Conservation (phyloP, 306 rosid genomes). For the Begonia fuchsioides region DNA sequence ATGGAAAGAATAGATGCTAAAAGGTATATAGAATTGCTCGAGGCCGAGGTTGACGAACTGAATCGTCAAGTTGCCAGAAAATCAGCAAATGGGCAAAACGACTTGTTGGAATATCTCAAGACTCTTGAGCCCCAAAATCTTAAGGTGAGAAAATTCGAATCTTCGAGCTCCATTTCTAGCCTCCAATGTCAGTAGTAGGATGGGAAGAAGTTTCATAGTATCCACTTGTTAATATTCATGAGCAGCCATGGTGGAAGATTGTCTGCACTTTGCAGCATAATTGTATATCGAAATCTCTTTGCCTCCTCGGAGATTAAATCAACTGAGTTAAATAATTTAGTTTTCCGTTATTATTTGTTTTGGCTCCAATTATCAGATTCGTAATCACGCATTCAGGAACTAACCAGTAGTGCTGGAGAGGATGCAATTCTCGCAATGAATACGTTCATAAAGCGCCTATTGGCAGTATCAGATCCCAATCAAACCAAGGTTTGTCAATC, state of each 20-base stretch:
- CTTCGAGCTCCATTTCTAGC: not conserved
- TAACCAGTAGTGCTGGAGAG: conserved; percentile 91
- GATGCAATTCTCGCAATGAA: conserved; percentile 91
- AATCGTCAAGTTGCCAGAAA: conserved; percentile 82
- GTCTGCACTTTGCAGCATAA: no score
- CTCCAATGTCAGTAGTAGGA: not conserved
- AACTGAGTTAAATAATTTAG: no score
- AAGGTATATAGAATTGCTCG: conserved; percentile 89
- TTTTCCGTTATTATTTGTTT: no score
- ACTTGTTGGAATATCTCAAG: conserved; percentile 78
- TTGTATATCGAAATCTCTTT: no score
- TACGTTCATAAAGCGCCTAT: conserved; percentile 84
- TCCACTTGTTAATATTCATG: no score
- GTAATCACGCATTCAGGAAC: conserved; percentile 31
- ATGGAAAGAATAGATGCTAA: conserved; percentile 78
- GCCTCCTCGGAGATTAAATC: no score
- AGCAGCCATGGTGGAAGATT: no score
- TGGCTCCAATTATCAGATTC: no score
- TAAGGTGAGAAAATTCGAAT: conserved; percentile 33
- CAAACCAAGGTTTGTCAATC: conserved; percentile 66
- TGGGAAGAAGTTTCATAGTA: no score
- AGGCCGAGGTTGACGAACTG: conserved; percentile 88
- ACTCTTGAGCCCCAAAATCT: conserved; percentile 93
- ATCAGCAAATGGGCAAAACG: conserved; percentile 61
- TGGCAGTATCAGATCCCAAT: conserved; percentile 79